Base-by-base conservation (phyloP, 257 asterid genomes). In the Solanum clarkiae region DNA sequence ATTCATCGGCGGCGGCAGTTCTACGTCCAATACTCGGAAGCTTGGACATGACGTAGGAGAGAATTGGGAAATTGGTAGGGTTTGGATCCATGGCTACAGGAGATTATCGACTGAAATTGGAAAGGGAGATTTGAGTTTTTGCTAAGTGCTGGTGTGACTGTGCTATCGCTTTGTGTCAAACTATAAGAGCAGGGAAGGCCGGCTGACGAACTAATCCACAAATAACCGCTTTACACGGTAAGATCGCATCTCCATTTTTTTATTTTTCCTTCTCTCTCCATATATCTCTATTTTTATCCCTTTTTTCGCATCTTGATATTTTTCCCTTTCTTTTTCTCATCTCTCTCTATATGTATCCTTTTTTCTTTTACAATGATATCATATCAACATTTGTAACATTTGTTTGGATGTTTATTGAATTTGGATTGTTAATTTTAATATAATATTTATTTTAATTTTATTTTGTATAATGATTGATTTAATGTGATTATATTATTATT, bases 61-160 rank as follows among this genome's bases (percentile, higher is more conserved):
- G 95, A 88, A 97, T 93, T 2, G 99, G 98, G 91, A 92, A 93
- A 57, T 89, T 92, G 20, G 83, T 89, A 44, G 98, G 99, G 84
- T 86, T 94, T 45, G 99, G 98, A 94, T 97, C 98, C 99, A 97
- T 96, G 12, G 85, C 40, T 59, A 11, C 51, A 2, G 45, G 45
- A 29, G 22, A 79, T 79, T 60, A 60, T 60, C 68, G 22, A n/a
- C 2, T 10, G 68, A 60, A 60, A 22, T 75, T 26, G 24, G 36
- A 26, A 75, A 22, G 5, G 16, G 60, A 49, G 18, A 18, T 79
- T 49, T 11, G 53, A 5, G 13, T 6, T 1, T 69, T 36, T 8
- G 79, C 15, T 4, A 29, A 65, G 11, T 69, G 53, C 36, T 8
- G 42, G 77, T 36, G 51, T 0, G 74, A 14, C 12, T 13, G 74